Evolutionary conservation across 2,329 filamentous ascomycete species (phyloP), one percentile per base, ranked within the genome.

Genomic region (Sporothrix phasma): DNA sequence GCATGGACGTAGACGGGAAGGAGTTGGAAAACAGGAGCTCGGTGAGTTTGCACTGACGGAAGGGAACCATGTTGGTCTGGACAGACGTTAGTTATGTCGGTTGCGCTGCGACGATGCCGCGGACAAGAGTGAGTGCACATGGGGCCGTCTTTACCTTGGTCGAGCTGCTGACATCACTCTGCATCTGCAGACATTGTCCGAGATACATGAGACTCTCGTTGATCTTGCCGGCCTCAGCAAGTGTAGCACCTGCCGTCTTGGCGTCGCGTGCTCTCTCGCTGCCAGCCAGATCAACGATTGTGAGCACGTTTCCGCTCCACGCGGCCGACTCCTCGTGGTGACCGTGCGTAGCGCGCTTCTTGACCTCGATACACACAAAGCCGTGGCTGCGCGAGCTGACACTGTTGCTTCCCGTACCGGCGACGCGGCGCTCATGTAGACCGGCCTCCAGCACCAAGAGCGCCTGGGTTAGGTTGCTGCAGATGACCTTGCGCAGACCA

Each of bases 141-240:
- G 46, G 17, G 29, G 13, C 5, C 29, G 6, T n/a, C 45, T 51
- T 54, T 79, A 90, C 89, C 83, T 90, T 93, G 72, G 82, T 85
- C 13, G 86, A 87, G 67, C 81, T 87, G 49, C 87, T 86, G 37
- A 87, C 82, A 70, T 93, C 90, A 66, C 88, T 92, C 74, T 97
- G 93, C 81, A 96, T 93, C 73, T 97, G 93, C 70, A 99, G 82
- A 73, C 94, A 99, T 72, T 97, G 94, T 0, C 94, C 94, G 1
- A 99, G 82, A 73, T 97, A 97, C 94, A 99, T 99, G 72, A 99
- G 78, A 72, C 90, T 96, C 75, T 97, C 92, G 72, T 99, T 99
- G 74, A 99, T 99, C 77, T 97, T 97, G 62, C 94, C 94, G 41
- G 93, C 94, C 77, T 99, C 94, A 0, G 89, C 93, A 15, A 99